Conservation (phyloP, 768 basidiomycete species). For the Grammothele lineata region DNA sequence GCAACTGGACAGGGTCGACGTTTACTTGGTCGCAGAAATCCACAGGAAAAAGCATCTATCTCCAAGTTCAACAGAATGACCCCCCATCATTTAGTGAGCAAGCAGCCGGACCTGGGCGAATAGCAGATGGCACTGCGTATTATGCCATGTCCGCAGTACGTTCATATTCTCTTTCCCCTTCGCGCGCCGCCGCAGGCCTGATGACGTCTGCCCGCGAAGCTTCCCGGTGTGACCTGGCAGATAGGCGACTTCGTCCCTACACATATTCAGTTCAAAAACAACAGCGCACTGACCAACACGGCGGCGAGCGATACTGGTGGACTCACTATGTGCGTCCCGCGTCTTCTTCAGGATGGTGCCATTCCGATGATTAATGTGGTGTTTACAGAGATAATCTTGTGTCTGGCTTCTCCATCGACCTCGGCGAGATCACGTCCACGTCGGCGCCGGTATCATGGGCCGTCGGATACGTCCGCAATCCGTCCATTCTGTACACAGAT, state of each 20-base stretch:
- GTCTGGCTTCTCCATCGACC: constrained; percentile 22
- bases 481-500: constrained; percentile 18
- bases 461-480: constrained; percentile 22
- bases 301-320: too few species aligned
- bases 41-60: neutral
- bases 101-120: neutral
- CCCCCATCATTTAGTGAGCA: neutral
- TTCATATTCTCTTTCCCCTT: too few species aligned
- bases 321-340: too few species aligned
- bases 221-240: too few species aligned
- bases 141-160: neutral
- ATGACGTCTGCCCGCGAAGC: too few species aligned
- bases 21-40: neutral
- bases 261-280: too few species aligned
- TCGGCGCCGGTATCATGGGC: constrained; percentile 20
- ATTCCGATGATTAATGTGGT: too few species aligned
- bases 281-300: too few species aligned
- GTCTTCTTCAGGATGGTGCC: too few species aligned
- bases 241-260: too few species aligned
- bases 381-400: constrained; percentile 7
- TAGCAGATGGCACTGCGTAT: neutral
- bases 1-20: neutral
- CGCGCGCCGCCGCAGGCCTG: too few species aligned
- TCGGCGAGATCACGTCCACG: constrained; percentile 18
- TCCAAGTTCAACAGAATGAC: neutral